Evolutionary conservation across 257 asterid species (phyloP).

Genomic region (Gentiana dahurica): DNA sequence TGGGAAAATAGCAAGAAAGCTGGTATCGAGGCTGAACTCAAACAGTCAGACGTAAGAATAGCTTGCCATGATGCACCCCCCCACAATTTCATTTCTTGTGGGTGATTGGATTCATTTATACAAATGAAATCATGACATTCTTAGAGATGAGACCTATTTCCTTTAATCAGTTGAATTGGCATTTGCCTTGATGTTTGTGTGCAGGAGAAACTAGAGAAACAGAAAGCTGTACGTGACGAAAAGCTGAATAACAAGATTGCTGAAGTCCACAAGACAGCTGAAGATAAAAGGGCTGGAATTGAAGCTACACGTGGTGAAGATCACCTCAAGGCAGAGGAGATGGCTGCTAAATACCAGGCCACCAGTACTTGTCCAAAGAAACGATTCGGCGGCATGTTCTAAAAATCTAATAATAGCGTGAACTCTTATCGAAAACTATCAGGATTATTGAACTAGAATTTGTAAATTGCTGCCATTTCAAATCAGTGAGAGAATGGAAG

Average conservation of each 20-base stretch:
- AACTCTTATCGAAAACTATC: slow-evolving; percentile 10
- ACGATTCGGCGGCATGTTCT: slow-evolving; percentile 50
- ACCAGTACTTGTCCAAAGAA: slow-evolving; percentile 88
- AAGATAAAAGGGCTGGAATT: slow-evolving; percentile 62
- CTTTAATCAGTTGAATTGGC: too few relatives aligned
- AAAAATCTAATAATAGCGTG: slow-evolving; percentile 17
- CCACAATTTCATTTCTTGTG: too few relatives aligned
- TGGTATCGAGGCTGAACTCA: slow-evolving; percentile 69
- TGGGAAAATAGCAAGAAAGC: slow-evolving; percentile 99
- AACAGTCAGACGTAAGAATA: slow-evolving; percentile 59
- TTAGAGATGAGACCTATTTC: too few relatives aligned
- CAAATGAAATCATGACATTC: too few relatives aligned
- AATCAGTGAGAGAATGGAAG: too few relatives aligned
- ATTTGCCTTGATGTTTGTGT: too few relatives aligned
- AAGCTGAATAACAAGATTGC: slow-evolving; percentile 71
- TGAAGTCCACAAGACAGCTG: slow-evolving; percentile 62
- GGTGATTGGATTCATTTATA: too few relatives aligned
- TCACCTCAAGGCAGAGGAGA: slow-evolving; percentile 84
- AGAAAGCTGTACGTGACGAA: slow-evolving; percentile 70
- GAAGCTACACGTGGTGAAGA: slow-evolving; percentile 86
- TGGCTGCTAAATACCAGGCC: slow-evolving; percentile 75
- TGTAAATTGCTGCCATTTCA: slow-evolving; percentile 21
- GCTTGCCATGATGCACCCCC: background rate
- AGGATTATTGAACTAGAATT: slow-evolving; percentile 14
- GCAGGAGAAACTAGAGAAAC: slow-evolving; percentile 73